These are phyloP conservation scores for Limonium bicolor DNA, from an alignment of 148 eudicot species.

Conservation along the genomic window DNA sequence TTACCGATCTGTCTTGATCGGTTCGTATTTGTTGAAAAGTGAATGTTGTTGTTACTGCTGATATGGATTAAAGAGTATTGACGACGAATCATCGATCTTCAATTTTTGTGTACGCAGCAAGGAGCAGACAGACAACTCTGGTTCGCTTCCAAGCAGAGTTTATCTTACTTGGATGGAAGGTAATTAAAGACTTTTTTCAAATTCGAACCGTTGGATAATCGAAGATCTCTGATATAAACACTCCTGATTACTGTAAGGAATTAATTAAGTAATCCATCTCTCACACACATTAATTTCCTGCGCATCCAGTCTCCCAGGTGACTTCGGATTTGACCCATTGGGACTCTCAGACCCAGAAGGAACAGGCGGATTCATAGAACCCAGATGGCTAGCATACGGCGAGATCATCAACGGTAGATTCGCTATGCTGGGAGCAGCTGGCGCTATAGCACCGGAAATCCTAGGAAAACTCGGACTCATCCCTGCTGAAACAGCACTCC, in stretches of 20 bases:
- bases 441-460: constrained; percentile 84
- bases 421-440: constrained; percentile 90
- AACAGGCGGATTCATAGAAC: constrained; percentile 98
- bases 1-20: neutral
- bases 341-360: constrained; percentile 99
- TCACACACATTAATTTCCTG: neutral
- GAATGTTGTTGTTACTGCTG: neutral
- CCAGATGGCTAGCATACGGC: constrained; percentile 93
- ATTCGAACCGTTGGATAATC: neutral
- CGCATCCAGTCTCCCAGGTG: constrained; percentile 75
- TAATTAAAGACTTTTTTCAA: constrained; percentile 1
- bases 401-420: constrained; percentile 86
- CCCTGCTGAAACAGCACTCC: constrained; percentile 84
- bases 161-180: constrained; percentile 95
- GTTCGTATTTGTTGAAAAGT: neutral
- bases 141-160: constrained; percentile 98
- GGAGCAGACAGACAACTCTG: constrained; percentile 81
- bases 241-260: neutral
- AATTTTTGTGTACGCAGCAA: constrained; percentile 38
- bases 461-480: constrained; percentile 78
- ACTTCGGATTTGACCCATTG: constrained; percentile 91
- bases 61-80: neutral
- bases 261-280: neutral
- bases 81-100: neutral
- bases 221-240: neutral